Evolutionary conservation across 164 flowering plant genomes (phyloP).

Genomic region (Nymphaea colorata): DNA sequence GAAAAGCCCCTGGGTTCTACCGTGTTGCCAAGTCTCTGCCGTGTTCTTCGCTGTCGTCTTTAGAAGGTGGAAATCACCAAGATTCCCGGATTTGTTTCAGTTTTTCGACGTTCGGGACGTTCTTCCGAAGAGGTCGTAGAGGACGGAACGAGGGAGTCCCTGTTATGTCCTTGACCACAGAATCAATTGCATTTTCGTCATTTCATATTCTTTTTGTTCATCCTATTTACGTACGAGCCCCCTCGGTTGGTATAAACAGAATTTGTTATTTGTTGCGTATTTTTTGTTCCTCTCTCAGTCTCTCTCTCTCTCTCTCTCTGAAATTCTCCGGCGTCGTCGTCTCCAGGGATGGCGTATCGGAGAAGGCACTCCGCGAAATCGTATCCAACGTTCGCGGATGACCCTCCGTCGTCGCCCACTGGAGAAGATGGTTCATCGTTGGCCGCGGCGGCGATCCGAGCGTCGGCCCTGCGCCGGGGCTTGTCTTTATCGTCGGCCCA

Average conservation of each 20-base stretch:
- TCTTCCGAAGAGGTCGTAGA: background rate
- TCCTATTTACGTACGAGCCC: background rate
- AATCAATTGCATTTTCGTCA: background rate
- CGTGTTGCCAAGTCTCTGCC: background rate
- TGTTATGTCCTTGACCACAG: background rate
- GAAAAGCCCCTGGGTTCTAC: background rate
- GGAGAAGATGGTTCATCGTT: slow-evolving; percentile 24
- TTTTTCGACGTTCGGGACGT: background rate
- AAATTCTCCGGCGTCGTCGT: background rate
- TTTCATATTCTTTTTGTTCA: background rate
- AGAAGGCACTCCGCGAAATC: slow-evolving; percentile 27
- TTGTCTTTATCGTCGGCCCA: slow-evolving; percentile 52
- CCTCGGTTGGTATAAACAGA: background rate
- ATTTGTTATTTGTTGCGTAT: background rate
- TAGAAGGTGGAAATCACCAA: background rate
- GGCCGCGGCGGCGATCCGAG: slow-evolving; percentile 85
- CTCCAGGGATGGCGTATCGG: slow-evolving; percentile 21
- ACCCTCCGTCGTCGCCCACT: slow-evolving; percentile 7
- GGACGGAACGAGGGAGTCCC: background rate
- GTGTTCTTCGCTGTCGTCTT: background rate
- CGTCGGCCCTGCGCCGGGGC: slow-evolving; percentile 60
- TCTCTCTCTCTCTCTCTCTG: too few species aligned
- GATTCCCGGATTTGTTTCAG: background rate
- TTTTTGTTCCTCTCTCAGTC: background rate
- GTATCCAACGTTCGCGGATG: slow-evolving; percentile 22